Base-by-base conservation (phyloP, 1,284 basidiomycete species). In the Trametes sp. region DNA sequence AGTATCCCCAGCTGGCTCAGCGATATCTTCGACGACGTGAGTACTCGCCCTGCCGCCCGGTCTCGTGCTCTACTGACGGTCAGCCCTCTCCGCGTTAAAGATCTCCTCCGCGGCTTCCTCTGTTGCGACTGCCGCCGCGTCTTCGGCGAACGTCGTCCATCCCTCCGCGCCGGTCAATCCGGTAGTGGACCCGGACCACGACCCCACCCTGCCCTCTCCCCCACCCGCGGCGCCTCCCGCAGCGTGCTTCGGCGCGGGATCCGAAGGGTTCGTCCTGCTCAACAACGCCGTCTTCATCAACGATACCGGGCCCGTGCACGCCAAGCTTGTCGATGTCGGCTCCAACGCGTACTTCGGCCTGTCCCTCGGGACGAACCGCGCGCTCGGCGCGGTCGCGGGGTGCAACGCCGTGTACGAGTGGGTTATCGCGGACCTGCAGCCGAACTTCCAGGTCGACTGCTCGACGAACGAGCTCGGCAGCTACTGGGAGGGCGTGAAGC, bases 401-500 rank as follows among this genome's bases (percentile, higher is more conserved):
- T 41, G 35, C 26, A 26, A 53, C 16, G 36, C 24, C 23, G 36
- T 53, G 2, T 53, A 53, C 35, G 16, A 16, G 1, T 53, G 35
- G 41, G 9, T 21, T 7, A 44, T 9, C 19, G 41, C 41, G 41
- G 19, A 2, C 19, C 41, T 8, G 35, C 21, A 9, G 26, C 36
- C 36, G 23, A 24, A 50, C 23, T 53, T 41, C 24, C 51, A 53
- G 53, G 59, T 55, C 36, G 29, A 60, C 48, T 60, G 59, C 38
- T 16, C 33, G 26, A 31, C 59, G 38, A 41, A 23, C 26, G 59
- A 60, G 53, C 29, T 60, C 28, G 59, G 53, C 36, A 44, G 21
- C 46, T 60, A 50, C 38, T 60, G 59, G 59, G 50, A 44, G 38
- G 59, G 59, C 23, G 11, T 13, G 59, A 60, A 60, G 53, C 59